phyloP scores from a whole-genome alignment of 768 basidiomycete species.

The Pulveroboletus sp. region DNA sequence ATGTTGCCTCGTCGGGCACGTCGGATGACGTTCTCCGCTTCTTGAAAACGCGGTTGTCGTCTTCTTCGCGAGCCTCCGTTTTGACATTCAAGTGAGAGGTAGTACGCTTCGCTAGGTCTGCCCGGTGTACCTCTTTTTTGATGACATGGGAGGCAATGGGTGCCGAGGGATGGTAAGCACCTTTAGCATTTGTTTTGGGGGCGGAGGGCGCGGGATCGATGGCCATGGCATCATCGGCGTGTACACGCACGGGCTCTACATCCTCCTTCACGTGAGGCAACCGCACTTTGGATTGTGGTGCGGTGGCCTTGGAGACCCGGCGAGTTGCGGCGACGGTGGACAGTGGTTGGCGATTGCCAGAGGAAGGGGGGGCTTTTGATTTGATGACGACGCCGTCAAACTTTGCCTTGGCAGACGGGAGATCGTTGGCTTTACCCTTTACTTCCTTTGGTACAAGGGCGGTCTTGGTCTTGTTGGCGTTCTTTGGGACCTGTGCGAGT shows the following conservation, averaged over 20 bases:
- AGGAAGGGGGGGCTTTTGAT: slow-evolving; percentile 34
- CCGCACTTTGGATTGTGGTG: slow-evolving; percentile 17
- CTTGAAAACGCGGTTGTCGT: slow-evolving; percentile 62
- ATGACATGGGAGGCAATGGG: slow-evolving; percentile 17
- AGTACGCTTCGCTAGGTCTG: slow-evolving; percentile 29
- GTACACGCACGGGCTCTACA: slow-evolving; percentile 12
- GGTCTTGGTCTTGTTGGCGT: slow-evolving; percentile 38
- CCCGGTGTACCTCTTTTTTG: slow-evolving; percentile 28
- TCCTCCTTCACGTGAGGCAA: slow-evolving; percentile 31
- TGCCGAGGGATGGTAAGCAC: slow-evolving; percentile 31
- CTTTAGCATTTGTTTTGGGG: slow-evolving; percentile 1
- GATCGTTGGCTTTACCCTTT: slow-evolving; percentile 58
- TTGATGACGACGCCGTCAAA: slow-evolving; percentile 67
- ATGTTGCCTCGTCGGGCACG: slow-evolving; percentile 41
- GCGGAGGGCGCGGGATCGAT: slow-evolving; percentile 42
- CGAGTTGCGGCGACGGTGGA: slow-evolving; percentile 48
- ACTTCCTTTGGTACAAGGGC: slow-evolving; percentile 31
- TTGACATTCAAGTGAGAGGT: slow-evolving; percentile 31
- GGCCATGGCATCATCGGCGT: slow-evolving; percentile 52
- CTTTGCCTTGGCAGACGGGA: slow-evolving; percentile 41
- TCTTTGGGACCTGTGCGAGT: slow-evolving; percentile 67
- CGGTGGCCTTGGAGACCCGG: slow-evolving; percentile 33
- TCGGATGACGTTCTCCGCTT: slow-evolving; percentile 75
- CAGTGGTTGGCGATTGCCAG: slow-evolving; percentile 49
- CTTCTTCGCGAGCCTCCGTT: slow-evolving; percentile 47